These are phyloP conservation scores for Leptographium galeiforme DNA, from an alignment of 2,329 filamentous ascomycete genomes.

Conservation along the genomic window DNA sequence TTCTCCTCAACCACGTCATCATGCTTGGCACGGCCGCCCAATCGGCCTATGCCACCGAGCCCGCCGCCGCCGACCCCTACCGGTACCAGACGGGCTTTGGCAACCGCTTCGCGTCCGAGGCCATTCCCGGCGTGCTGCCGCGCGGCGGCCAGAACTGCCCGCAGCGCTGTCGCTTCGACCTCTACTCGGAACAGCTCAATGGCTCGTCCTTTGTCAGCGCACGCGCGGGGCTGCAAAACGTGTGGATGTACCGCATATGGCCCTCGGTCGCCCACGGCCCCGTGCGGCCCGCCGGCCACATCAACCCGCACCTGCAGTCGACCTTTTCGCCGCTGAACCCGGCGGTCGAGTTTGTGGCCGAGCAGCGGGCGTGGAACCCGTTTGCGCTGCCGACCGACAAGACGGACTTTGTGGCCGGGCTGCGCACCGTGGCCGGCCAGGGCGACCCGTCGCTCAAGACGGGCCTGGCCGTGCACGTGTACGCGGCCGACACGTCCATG, in stretches of 20 bases:
- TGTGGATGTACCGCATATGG: slow-evolving; percentile 21
- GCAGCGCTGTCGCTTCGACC: slow-evolving; percentile 25
- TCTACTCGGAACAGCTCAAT: slow-evolving; percentile 35
- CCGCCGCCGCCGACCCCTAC: slow-evolving; percentile 23
- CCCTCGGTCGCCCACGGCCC: slow-evolving; percentile 20
- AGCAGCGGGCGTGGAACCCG: slow-evolving; percentile 25
- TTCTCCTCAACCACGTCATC: no score
- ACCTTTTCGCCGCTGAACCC: slow-evolving; percentile 33
- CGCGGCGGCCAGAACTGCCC: slow-evolving; percentile 30
- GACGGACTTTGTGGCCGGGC: slow-evolving; percentile 29
- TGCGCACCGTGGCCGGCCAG: slow-evolving; percentile 34
- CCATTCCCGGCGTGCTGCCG: slow-evolving; percentile 31
- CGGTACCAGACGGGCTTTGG: slow-evolving; percentile 44
- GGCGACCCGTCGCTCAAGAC: slow-evolving; percentile 35
- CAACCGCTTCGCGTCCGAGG: slow-evolving; percentile 34
- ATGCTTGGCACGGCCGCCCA: slow-evolving; percentile 9
- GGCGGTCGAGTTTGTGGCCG: slow-evolving; percentile 28
- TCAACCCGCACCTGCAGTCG: slow-evolving; percentile 19
- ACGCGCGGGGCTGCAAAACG: slow-evolving; percentile 17
- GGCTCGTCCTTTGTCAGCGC: slow-evolving; percentile 23
- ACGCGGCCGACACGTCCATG: slow-evolving; percentile 33
- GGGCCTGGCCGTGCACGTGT: slow-evolving; percentile 35
- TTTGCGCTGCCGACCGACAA: slow-evolving; percentile 17
- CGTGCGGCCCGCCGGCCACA: neutral
- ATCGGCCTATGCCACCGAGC: neutral